Evolutionary conservation across 345 rosid species (phyloP).

Genomic region (Dimocarpus longan): DNA sequence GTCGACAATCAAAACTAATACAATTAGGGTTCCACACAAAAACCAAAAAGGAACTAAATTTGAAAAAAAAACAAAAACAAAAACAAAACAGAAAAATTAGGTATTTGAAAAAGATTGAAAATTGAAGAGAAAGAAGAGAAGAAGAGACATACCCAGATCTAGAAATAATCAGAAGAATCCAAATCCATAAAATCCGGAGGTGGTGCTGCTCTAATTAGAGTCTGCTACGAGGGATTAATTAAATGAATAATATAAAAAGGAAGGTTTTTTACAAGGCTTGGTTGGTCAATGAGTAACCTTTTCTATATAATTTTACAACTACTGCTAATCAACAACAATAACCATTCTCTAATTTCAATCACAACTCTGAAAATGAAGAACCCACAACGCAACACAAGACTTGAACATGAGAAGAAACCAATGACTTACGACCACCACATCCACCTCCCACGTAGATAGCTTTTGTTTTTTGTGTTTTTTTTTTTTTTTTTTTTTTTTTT

Average conservation of each 20-base stretch:
- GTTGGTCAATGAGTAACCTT: background rate
- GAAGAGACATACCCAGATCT: constrained; percentile 33
- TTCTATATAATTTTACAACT: background rate
- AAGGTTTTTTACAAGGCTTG: background rate
- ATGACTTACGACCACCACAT: background rate
- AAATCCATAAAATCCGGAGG: background rate
- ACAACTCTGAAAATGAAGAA: background rate
- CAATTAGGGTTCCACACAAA: background rate
- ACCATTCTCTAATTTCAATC: background rate
- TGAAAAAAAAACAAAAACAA: background rate
- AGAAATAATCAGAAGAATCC: constrained; percentile 5
- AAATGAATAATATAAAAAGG: background rate
- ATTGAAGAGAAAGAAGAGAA: background rate
- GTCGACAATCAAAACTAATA: background rate
- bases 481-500: too few species aligned
- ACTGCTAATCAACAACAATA: background rate
- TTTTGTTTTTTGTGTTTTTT: background rate
- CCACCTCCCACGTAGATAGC: background rate
- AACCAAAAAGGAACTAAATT: background rate
- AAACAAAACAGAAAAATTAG: background rate
- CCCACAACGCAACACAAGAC: background rate
- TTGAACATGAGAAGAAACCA: background rate
- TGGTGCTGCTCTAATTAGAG: background rate
- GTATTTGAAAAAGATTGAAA: background rate
- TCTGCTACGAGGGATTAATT: background rate